Base-by-base conservation (phyloP, 1,284 basidiomycete genomes). In the Ganoderma lucidum region DNA sequence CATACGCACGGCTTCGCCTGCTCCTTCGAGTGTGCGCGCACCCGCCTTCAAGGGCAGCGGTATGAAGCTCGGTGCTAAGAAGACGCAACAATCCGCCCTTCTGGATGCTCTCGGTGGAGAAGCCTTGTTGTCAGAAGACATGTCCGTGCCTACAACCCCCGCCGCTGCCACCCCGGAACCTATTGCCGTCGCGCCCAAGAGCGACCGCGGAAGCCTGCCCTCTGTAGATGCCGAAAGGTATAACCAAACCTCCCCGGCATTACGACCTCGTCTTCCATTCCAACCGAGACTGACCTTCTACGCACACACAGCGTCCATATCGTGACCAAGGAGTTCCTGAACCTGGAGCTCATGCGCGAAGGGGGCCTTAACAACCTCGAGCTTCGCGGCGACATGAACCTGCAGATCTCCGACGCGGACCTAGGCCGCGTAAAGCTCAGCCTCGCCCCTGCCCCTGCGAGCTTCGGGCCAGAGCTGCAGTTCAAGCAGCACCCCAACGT, bases 401-500 rank as follows among this genome's bases (percentile, higher is more conserved):
- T 99, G 48, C 90, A 91, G 67, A 93, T 99, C 74, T 85, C 92
- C n/a, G 95, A 97, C 72, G 82, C 94, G 0, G 83, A 87, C 19
- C 81, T 88, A n/a, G 86, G 94, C n/a, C 92, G 94, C 73, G 82
- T 98, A 75, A 90, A 89, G 69, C 84, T 99, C 61, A 82, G 84
- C 10, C 87, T 99, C 42, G 82, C 88, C 1, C 85, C 89, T 1
- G 83, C 89, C 45, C 80, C 87, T n/a, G 84, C 87, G 14, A 87
- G 90, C 70, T 90, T 93, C 75, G 88, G 90, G 71, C 83, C 86
- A 66, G 90, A 88, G 62, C 82, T 98, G 45, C 96, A 97, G 81
- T 98, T 97, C 88, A 98, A 98, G 83, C 96, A 98, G 76, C 97
- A 98, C 78, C 97, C 97, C 8, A 94, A 98, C 71, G 94, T 98